Evolutionary conservation across 169 alveolate genomes (phyloP).

Genomic region (Plasmodium gallinaceum): DNA sequence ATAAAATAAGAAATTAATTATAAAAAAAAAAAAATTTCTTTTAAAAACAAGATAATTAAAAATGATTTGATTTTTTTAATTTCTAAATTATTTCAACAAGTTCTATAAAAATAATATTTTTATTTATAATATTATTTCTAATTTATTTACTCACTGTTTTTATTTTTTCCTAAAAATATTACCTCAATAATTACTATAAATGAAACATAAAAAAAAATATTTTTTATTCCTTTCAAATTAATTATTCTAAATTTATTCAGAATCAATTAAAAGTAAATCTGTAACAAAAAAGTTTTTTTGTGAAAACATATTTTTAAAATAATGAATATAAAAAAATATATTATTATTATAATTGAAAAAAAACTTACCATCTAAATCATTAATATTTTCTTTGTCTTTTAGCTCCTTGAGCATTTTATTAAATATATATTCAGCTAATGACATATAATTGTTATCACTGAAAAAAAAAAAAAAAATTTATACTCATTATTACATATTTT

Average conservation of each 20-base stretch:
- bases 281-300: background rate
- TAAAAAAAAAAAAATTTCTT: too few relatives aligned
- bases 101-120: too few relatives aligned
- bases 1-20: too few relatives aligned
- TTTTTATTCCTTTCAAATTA: too few relatives aligned
- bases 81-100: too few relatives aligned
- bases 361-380: conserved; percentile 41
- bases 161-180: too few relatives aligned
- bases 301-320: background rate
- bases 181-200: too few relatives aligned
- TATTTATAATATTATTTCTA: too few relatives aligned
- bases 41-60: too few relatives aligned
- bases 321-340: background rate
- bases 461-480: background rate
- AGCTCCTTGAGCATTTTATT: conserved; percentile 53
- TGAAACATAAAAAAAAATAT: too few relatives aligned
- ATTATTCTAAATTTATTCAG: conserved; percentile 1
- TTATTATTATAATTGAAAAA: background rate
- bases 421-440: conserved; percentile 50
- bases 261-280: conserved; percentile 24
- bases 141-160: too few relatives aligned
- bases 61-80: too few relatives aligned
- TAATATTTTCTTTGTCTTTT: conserved; percentile 18
- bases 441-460: conserved; percentile 32
- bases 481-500: background rate